Conservation (phyloP, 1,139 yeast genomes). For the Tardiomyces digboiensis region DNA sequence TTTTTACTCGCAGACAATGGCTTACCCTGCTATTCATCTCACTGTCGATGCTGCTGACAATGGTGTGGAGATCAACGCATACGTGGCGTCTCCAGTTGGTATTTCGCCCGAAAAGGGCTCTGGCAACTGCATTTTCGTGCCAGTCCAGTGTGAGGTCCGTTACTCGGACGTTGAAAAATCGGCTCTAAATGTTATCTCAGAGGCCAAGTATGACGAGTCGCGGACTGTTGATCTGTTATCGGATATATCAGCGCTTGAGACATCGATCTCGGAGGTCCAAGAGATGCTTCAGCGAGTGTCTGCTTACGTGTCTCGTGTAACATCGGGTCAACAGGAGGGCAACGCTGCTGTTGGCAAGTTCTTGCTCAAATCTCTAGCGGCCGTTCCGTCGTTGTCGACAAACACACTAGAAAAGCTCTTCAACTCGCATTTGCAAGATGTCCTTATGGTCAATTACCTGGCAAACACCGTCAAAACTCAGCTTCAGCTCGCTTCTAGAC, state of each 20-base stretch:
- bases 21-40: conserved; percentile 75
- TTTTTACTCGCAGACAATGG: conserved; percentile 58
- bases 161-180: conserved; percentile 48
- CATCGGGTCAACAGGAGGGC: conserved; percentile 35
- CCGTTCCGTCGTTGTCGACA: conserved; percentile 52
- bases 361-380: conserved; percentile 52
- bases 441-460: conserved; percentile 73
- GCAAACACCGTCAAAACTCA: conserved; percentile 84
- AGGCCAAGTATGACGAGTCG: conserved; percentile 27
- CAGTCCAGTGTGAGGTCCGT: conserved; percentile 59
- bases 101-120: conserved; percentile 27
- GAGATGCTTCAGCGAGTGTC: conserved; percentile 45
- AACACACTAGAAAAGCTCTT: conserved; percentile 53
- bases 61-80: conserved; percentile 49
- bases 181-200: conserved; percentile 26
- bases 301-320: conserved; percentile 37
- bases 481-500: conserved; percentile 67
- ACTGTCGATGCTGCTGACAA: conserved; percentile 38
- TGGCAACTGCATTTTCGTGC: conserved; percentile 71
- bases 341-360: conserved; percentile 47
- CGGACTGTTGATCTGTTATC: conserved; percentile 28
- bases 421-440: conserved; percentile 71
- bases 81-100: conserved; percentile 73
- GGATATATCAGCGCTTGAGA: conserved; percentile 42
- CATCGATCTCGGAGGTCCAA: conserved; percentile 47